Evolutionary conservation across 768 basidiomycete species (phyloP).

Genomic region (Phylloporus rhodoxanthus): DNA sequence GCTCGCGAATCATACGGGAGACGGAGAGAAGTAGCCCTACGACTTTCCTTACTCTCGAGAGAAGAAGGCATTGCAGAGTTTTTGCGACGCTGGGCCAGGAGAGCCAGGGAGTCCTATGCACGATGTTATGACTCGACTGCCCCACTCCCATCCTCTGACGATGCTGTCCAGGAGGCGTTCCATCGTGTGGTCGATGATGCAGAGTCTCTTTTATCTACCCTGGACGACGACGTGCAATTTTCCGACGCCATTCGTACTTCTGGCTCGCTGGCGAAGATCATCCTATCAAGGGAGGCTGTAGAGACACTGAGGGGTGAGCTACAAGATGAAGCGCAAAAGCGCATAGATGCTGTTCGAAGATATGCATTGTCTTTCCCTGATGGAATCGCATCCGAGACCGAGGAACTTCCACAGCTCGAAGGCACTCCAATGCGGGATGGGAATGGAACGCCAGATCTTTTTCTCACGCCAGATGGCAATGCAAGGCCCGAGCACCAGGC

Average conservation of each 20-base stretch:
- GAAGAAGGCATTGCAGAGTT: conserved; percentile 57
- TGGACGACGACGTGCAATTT: conserved; percentile 31
- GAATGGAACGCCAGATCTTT: background rate
- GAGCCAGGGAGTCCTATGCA: conserved; percentile 40
- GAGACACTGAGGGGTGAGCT: conserved; percentile 53
- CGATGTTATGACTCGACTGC: conserved; percentile 17
- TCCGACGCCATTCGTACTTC: conserved; percentile 21
- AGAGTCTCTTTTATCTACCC: conserved; percentile 28
- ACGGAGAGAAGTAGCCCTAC: conserved; percentile 59
- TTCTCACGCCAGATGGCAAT: background rate
- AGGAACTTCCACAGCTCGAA: background rate
- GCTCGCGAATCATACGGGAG: conserved; percentile 68
- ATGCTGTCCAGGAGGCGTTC: conserved; percentile 24
- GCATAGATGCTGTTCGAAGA: conserved; percentile 32
- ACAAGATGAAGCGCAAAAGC: conserved; percentile 46
- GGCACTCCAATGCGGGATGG: background rate
- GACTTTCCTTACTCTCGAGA: conserved; percentile 56
- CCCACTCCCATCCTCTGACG: conserved; percentile 5
- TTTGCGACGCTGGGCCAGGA: conserved; percentile 51
- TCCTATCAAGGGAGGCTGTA: conserved; percentile 45
- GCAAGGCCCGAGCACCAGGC: background rate
- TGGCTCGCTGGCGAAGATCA: conserved; percentile 49
- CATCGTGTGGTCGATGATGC: conserved; percentile 32
- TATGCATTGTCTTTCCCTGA: background rate
- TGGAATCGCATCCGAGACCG: background rate